These are phyloP conservation scores for Pythium monospermum DNA, from an alignment of 352 stramenopile species.

Conservation along the genomic window DNA sequence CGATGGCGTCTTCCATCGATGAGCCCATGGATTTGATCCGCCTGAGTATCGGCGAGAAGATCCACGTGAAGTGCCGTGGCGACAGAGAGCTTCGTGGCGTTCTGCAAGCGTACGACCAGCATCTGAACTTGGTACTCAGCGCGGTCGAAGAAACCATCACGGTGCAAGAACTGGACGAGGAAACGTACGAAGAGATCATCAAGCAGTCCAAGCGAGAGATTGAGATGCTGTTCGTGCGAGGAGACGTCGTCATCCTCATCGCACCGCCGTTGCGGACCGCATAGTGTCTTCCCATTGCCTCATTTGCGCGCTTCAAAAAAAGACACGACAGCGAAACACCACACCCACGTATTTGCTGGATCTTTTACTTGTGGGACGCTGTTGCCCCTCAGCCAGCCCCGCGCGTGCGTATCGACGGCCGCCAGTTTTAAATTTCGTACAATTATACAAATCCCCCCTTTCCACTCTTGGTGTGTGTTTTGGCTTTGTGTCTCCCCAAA, in stretches of 20 bases:
- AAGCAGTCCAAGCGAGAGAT: constrained; percentile 93
- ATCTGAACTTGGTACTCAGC: constrained; percentile 98
- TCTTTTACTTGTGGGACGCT: too few species aligned
- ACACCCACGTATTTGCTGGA: too few species aligned
- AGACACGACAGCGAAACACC: too few species aligned
- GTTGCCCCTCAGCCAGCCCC: too few species aligned
- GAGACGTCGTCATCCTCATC: constrained; percentile 98
- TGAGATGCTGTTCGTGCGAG: constrained; percentile 99
- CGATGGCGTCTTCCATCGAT: constrained; percentile 86
- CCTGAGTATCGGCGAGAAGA: constrained; percentile 97
- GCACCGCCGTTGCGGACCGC: constrained; percentile 93
- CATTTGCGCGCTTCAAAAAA: too few species aligned
- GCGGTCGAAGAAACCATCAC: constrained; percentile 99
- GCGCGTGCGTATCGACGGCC: too few species aligned
- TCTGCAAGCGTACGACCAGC: constrained; percentile 98
- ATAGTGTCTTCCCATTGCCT: too few species aligned
- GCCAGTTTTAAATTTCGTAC: not conserved
- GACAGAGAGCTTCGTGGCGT: constrained; percentile 96
- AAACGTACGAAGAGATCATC: constrained; percentile 98
- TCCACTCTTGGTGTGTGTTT: not conserved
- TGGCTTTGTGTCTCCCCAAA: not conserved
- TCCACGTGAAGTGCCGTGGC: constrained; percentile 98
- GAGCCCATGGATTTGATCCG: constrained; percentile 98
- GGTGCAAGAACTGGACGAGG: constrained; percentile 94
- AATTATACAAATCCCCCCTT: not conserved